A percentile compares a stretch with the other conserved stretches of the same genome.
Evolutionary conservation across 441 rosid species (phyloP).

Genomic region (Sinapis alba): DNA sequence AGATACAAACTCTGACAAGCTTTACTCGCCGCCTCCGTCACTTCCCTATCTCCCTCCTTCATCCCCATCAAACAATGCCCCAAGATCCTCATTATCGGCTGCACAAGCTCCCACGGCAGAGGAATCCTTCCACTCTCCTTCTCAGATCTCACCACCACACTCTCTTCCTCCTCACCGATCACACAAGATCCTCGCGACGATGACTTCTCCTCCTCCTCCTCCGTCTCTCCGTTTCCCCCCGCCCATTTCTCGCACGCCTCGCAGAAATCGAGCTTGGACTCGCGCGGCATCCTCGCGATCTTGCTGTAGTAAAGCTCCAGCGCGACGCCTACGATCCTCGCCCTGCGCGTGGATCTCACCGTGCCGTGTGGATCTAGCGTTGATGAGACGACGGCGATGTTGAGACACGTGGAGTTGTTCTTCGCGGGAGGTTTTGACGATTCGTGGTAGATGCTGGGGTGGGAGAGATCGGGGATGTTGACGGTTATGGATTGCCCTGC

Average conservation of each 20-base stretch:
- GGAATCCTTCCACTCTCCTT: constrained; percentile 50
- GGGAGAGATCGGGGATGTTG: constrained; percentile 68
- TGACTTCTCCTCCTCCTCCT: constrained; percentile 15
- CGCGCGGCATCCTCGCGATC: constrained; percentile 54
- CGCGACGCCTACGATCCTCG: constrained; percentile 74
- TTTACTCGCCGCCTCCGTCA: constrained; percentile 45
- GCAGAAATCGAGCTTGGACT: constrained; percentile 75
- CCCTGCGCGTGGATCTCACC: constrained; percentile 68
- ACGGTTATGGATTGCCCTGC: constrained; percentile 65
- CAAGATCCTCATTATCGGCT: constrained; percentile 71
- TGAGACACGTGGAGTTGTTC: constrained; percentile 54
- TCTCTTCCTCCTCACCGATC: constrained; percentile 21
- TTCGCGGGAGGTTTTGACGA: constrained; percentile 44
- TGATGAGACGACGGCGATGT: constrained; percentile 71
- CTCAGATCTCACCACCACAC: constrained; percentile 19
- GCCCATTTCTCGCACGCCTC: constrained; percentile 70
- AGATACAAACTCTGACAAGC: constrained; percentile 64
- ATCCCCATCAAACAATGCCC: constrained; percentile 73
- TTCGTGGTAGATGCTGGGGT: constrained; percentile 78
- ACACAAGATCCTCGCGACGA: too few relatives aligned
- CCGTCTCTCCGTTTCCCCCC: constrained; percentile 46
- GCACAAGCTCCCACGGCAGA: constrained; percentile 81
- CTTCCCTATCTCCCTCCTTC: constrained; percentile 34
- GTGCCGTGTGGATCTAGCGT: constrained; percentile 83
- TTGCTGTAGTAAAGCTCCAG: constrained; percentile 67